phyloP scores from a whole-genome alignment of 306 rosid genomes.

The Acacia acuminata region DNA sequence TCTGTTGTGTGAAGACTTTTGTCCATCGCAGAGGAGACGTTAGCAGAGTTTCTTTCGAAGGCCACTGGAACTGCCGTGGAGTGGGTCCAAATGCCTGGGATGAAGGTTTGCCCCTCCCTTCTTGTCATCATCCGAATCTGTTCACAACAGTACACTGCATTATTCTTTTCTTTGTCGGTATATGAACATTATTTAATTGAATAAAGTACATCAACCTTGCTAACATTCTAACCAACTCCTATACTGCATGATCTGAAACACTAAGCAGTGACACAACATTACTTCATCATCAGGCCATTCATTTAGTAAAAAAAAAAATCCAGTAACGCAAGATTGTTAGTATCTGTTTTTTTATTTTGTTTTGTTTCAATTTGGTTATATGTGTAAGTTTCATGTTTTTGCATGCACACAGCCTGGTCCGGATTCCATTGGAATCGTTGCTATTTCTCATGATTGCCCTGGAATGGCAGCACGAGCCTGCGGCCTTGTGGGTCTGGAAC shows the following conservation, averaged over 20 bases:
- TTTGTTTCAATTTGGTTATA: not conserved
- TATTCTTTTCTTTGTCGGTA: conserved; percentile 28
- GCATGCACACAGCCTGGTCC: conserved; percentile 94
- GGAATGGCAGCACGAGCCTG: conserved; percentile 99
- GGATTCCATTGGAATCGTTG: conserved; percentile 99
- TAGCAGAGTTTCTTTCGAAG: conserved; percentile 99
- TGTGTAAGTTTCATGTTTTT: not conserved
- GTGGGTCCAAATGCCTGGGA: conserved; percentile 99
- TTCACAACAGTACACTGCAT: conserved; percentile 3
- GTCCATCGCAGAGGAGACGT: conserved; percentile 99
- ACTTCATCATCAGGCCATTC: not conserved
- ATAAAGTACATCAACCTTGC: conserved; percentile 34
- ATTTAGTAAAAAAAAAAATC: not conserved
- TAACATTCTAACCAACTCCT: conserved; percentile 36
- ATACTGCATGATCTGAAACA: conserved; percentile 3
- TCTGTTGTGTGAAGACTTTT: conserved; percentile 66
- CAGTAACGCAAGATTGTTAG: not conserved
- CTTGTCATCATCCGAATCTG: conserved; percentile 7
- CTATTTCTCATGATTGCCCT: conserved; percentile 94
- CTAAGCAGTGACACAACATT: not conserved
- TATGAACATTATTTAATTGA: conserved; percentile 1
- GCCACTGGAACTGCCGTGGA: conserved; percentile 99
- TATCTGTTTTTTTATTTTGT: not conserved
- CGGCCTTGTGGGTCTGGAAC: conserved; percentile 97
- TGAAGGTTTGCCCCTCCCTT: conserved; percentile 70